These are phyloP conservation scores for Metarhizium brunneum DNA, from an alignment of 2,329 filamentous ascomycete genomes.

Conservation along the genomic window DNA sequence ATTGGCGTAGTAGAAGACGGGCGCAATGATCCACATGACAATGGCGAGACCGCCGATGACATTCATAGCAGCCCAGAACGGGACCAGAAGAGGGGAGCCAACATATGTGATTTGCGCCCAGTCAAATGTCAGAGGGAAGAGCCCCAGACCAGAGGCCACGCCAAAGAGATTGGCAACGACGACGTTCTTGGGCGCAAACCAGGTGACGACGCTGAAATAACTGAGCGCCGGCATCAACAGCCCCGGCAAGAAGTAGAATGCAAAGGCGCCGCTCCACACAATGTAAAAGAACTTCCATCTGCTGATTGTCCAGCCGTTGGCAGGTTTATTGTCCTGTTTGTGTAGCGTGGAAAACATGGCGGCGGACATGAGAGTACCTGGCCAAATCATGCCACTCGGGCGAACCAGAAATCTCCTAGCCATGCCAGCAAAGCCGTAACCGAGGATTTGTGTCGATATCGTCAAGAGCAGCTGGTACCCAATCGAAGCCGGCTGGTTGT, in stretches of 20 bases:
- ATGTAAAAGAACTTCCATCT: slow-evolving; percentile 77
- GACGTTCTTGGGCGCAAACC: slow-evolving; percentile 81
- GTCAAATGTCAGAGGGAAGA: slow-evolving; percentile 83
- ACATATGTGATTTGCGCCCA: slow-evolving; percentile 89
- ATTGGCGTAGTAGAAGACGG: slow-evolving; percentile 73
- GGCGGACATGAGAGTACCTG: slow-evolving; percentile 76
- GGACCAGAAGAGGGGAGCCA: slow-evolving; percentile 72
- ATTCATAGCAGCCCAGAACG: slow-evolving; percentile 81
- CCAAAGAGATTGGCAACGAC: slow-evolving; percentile 81
- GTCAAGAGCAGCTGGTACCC: slow-evolving; percentile 75
- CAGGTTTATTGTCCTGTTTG: slow-evolving; percentile 72
- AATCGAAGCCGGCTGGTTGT: slow-evolving; percentile 70
- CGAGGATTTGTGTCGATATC: slow-evolving; percentile 76
- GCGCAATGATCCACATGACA: slow-evolving; percentile 79
- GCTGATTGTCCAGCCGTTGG: slow-evolving; percentile 74
- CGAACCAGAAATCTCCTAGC: slow-evolving; percentile 74
- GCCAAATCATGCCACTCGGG: slow-evolving; percentile 87
- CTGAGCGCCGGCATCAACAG: slow-evolving; percentile 75
- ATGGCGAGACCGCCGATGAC: slow-evolving; percentile 71
- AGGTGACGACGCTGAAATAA: slow-evolving; percentile 83
- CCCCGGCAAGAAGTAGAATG: slow-evolving; percentile 80
- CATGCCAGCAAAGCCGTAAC: slow-evolving; percentile 78
- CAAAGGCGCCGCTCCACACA: slow-evolving; percentile 60
- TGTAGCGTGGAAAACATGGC: slow-evolving; percentile 85
- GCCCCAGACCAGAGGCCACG: slow-evolving; percentile 70